Evolutionary conservation across 768 basidiomycete species (phyloP).

Genomic region (Sarcomyxa edulis): DNA sequence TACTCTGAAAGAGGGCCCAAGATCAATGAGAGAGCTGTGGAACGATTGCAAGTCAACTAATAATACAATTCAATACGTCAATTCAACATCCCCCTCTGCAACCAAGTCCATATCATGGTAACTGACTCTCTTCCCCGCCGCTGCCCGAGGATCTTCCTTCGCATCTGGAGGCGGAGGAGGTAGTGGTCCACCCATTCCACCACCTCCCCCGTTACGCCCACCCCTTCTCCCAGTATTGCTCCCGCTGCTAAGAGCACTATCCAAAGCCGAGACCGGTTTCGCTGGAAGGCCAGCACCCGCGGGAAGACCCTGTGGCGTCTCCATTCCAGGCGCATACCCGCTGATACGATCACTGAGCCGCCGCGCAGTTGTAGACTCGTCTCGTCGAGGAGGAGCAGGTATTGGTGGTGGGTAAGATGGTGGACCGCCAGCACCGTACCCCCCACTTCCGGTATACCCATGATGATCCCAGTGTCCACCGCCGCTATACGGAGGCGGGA

Average conservation of each 20-base stretch:
- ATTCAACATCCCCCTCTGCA: constrained; percentile 55
- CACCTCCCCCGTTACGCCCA: constrained; percentile 30
- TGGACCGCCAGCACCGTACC: too few relatives aligned
- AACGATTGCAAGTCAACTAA: not conserved
- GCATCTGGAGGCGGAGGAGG: constrained; percentile 85
- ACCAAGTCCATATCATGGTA: constrained; percentile 96
- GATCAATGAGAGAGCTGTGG: not conserved
- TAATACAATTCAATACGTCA: constrained; percentile 24
- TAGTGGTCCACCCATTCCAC: constrained; percentile 45
- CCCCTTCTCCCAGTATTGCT: constrained; percentile 32
- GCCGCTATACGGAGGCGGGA: constrained; percentile 33
- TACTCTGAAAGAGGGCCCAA: not conserved
- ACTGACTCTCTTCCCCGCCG: constrained; percentile 83
- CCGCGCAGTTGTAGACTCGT: constrained; percentile 53
- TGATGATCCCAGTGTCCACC: constrained; percentile 39
- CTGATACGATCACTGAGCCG: constrained; percentile 78
- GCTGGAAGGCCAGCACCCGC: constrained; percentile 73
- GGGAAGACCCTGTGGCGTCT: constrained; percentile 28
- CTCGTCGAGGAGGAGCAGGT: constrained; percentile 44
- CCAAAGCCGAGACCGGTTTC: constrained; percentile 60
- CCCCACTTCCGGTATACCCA: constrained; percentile 34
- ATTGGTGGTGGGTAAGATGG: constrained; percentile 30
- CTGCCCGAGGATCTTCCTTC: constrained; percentile 89
- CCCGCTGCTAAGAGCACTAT: constrained; percentile 48
- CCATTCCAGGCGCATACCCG: constrained; percentile 56